Evolutionary conservation across 2,329 filamentous ascomycete genomes (phyloP).

Genomic region (Lecanicillium sp.): DNA sequence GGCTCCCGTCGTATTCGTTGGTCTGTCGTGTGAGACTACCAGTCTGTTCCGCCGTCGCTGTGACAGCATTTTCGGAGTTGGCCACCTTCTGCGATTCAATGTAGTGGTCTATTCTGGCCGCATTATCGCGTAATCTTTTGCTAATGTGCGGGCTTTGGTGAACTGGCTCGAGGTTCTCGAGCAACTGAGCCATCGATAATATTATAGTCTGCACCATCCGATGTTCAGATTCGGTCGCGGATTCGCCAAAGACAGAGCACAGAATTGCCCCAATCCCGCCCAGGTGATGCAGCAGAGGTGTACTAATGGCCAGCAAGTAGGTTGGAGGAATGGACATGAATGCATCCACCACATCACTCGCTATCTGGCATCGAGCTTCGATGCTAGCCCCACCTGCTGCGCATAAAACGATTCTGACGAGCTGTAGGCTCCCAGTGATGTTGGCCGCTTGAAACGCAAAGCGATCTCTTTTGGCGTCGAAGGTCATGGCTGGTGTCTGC

Average conservation of each 20-base stretch:
- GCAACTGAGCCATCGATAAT: constrained; percentile 1
- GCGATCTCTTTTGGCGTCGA: constrained; percentile 18
- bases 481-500: constrained; percentile 17
- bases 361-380: constrained; percentile 21
- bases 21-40: not conserved
- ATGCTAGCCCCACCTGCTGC: constrained; percentile 18
- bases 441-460: constrained; percentile 28
- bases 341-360: constrained; percentile 19
- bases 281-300: too few species aligned
- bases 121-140: constrained; percentile 1
- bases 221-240: not conserved
- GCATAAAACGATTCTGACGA: constrained; percentile 22
- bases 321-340: constrained; percentile 8
- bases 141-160: not conserved
- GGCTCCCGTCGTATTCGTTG: not conserved
- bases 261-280: too few species aligned
- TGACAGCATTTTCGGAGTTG: not conserved
- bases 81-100: not conserved
- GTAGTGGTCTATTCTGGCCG: not conserved
- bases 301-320: too few species aligned
- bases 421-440: constrained; percentile 24
- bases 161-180: constrained; percentile 2
- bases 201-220: not conserved
- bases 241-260: not conserved
- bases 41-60: not conserved